Base-by-base conservation (phyloP, 1,284 basidiomycete species). In the Malassezia cuniculi region DNA sequence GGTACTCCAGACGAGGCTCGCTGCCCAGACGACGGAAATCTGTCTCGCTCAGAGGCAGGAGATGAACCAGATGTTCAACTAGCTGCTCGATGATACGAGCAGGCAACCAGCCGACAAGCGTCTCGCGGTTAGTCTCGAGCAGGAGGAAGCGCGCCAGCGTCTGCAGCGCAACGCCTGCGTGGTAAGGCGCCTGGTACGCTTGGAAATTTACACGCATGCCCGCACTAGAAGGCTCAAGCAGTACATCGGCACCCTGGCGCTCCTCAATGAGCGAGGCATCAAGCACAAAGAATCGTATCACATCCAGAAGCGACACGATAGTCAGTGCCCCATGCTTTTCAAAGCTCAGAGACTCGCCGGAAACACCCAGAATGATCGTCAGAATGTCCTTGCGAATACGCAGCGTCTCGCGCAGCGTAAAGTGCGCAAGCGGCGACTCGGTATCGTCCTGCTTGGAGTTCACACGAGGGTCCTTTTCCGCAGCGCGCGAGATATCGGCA, bases 151-250 rank as follows among this genome's bases (percentile, higher is more conserved):
- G 75, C 10, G 81, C 80, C 54, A 90, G 81, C 1, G 80, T 78
- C 50, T 93, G 84, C 36, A 94, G 71, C 6, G 86, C 84, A 25
- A 78, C 67, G 50, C 86, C 84, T 24, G 78, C 72, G 39, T 81
- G 71, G 31, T 73, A 69, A 0, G 81, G 77, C 18, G 66, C 60
- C 17, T 31, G 24, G 57, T 53, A 45, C 56, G 53, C 78, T 77
- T 52, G 71, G 74, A 38, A 73, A 11, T 24, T 24, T 11, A 24
- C 11, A 6, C 11, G 6, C 18, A 17, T 19, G 15, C 31, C 17
- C 12, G 28, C 17, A 17, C 21, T 15, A 11, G 18, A 15, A 25
- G 25, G 18, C 17, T 25, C 27, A 2, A 44, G 27, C 6, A 49
- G 21, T 10, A 31, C 25, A 9, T 33, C 19, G 54, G 73, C 74